Percentiles rank a stretch among this genome's conserved stretches.
Evolutionary conservation across 305 asterid genomes (phyloP).

Genomic region (Fraxinus baroniana): DNA sequence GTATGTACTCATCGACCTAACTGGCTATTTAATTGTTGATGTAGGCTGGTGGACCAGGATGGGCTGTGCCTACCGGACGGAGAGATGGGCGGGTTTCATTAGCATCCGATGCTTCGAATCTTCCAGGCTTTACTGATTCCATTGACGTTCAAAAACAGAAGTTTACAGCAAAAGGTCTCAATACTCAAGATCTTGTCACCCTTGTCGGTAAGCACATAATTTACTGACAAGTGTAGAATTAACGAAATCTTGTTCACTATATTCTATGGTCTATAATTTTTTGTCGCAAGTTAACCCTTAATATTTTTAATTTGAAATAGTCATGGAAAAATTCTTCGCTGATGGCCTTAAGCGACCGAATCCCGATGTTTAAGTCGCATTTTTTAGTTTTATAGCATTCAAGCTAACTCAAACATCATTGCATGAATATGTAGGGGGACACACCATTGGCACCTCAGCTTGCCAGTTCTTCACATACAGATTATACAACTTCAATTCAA

Average conservation of each 20-base stretch:
- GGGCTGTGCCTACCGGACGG: slow-evolving; percentile 68
- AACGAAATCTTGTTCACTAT: no score
- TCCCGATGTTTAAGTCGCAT: not conserved
- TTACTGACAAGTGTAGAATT: no score
- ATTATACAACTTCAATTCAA: slow-evolving; percentile 51
- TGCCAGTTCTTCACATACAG: slow-evolving; percentile 58
- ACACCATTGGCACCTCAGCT: slow-evolving; percentile 65
- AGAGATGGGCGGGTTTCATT: slow-evolving; percentile 59
- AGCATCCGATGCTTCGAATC: slow-evolving; percentile 35
- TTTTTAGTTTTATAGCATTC: not conserved
- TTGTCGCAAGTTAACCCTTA: not conserved
- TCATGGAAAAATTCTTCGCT: not conserved
- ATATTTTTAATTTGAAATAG: not conserved
- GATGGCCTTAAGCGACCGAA: not conserved
- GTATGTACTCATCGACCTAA: not conserved
- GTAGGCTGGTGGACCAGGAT: slow-evolving; percentile 52
- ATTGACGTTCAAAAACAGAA: slow-evolving; percentile 49
- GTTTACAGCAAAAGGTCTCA: slow-evolving; percentile 51
- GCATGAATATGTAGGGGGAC: slow-evolving; percentile 41
- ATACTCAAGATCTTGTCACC: slow-evolving; percentile 59
- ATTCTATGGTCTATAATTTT: no score
- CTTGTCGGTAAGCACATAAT: slow-evolving; percentile 43
- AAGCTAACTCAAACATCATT: not conserved
- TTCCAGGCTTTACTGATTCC: slow-evolving; percentile 57
- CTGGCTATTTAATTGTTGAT: not conserved